Conservation (phyloP, 2,329 filamentous ascomycete species). For the Calonectria honghensis region DNA sequence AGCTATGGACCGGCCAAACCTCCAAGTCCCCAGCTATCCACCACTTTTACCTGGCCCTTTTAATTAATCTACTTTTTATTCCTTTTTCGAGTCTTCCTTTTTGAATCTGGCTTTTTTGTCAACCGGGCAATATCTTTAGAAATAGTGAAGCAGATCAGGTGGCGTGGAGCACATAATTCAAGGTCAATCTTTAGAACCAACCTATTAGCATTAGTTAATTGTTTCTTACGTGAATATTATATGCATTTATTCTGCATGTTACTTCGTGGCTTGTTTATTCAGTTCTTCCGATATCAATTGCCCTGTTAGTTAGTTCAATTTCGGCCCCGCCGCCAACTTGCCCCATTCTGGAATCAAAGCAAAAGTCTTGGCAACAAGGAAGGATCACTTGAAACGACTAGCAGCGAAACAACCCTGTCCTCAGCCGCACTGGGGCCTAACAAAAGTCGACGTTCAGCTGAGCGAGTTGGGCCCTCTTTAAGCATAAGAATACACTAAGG, state of each 20-base stretch:
- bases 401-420: slow-evolving; percentile 2
- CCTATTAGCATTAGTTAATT: too few relatives aligned
- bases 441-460: not conserved
- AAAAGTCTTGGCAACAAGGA: not conserved
- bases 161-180: too few relatives aligned
- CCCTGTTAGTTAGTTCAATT: not conserved
- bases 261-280: not conserved
- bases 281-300: not conserved
- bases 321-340: not conserved
- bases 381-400: slow-evolving; percentile 20
- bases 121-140: too few relatives aligned
- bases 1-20: not conserved
- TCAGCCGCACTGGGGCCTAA: slow-evolving; percentile 23
- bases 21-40: not conserved
- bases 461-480: not conserved
- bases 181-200: too few relatives aligned
- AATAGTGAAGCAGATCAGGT: too few relatives aligned
- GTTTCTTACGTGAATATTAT: not conserved
- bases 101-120: too few relatives aligned
- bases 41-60: not conserved
- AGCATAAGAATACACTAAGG: slow-evolving; percentile 13
- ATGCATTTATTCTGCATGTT: not conserved
- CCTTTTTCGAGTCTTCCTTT: not conserved
- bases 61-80: not conserved
- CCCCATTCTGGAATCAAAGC: slow-evolving; percentile 5